These are phyloP conservation scores for Entomortierella beljakovae DNA, from an alignment of 192 early-diverging fungal species.

Conservation along the genomic window DNA sequence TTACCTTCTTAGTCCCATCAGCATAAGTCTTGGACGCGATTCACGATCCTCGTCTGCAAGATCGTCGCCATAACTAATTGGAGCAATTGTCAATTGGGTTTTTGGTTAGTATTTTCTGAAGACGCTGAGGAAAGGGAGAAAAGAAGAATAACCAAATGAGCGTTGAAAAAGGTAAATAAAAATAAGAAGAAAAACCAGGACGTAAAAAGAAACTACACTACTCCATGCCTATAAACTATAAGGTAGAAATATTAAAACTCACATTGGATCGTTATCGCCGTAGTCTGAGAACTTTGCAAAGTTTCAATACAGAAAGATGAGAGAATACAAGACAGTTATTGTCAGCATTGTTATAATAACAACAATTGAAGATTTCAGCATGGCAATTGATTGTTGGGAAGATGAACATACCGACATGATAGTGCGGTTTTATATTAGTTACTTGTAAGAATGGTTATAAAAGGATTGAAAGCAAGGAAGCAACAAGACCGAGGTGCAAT, in stretches of 20 bases:
- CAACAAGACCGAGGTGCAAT: too few relatives aligned
- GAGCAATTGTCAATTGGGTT: neutral
- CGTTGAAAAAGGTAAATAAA: too few relatives aligned
- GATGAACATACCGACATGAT: slow-evolving; percentile 22
- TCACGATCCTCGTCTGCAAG: slow-evolving; percentile 52
- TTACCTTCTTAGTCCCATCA: slow-evolving; percentile 52
- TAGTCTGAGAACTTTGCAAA: slow-evolving; percentile 42
- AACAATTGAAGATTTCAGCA: too few relatives aligned
- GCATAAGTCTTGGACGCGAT: slow-evolving; percentile 51
- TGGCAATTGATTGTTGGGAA: neutral
- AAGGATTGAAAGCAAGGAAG: too few relatives aligned
- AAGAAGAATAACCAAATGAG: too few relatives aligned
- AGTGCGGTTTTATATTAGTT: neutral
- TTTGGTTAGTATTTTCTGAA: neutral
- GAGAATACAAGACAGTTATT: neutral
- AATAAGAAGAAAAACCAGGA: neutral
- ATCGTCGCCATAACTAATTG: slow-evolving; percentile 50
- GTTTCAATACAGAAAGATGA: neutral
- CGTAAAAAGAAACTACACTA: neutral
- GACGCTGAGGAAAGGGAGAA: too few relatives aligned
- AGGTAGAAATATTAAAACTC: slow-evolving; percentile 4
- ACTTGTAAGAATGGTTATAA: too few relatives aligned
- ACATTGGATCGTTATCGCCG: slow-evolving; percentile 55
- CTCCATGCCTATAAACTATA: neutral
- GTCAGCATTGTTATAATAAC: too few relatives aligned